Conservation (phyloP, 441 rosid genomes). For the Bocquillonia castaneifolia region DNA sequence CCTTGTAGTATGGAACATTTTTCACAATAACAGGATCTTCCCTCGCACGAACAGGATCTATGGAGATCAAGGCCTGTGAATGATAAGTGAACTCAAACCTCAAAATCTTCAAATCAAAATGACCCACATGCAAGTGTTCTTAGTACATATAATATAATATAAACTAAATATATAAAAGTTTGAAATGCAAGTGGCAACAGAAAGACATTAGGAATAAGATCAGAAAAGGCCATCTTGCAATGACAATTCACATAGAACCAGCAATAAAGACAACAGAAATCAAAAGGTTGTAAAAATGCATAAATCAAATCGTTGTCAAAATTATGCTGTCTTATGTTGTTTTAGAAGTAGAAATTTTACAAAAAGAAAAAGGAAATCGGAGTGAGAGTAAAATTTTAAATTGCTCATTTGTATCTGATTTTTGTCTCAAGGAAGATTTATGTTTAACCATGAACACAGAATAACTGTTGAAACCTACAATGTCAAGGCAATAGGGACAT, state of each 20-base stretch:
- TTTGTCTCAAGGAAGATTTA: not conserved
- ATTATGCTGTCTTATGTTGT: not conserved
- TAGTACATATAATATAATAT: not conserved
- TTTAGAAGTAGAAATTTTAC: not conserved
- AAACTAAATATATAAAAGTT: constrained; percentile 4
- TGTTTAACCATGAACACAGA: not conserved
- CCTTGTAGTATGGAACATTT: constrained; percentile 75
- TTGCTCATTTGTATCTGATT: not conserved
- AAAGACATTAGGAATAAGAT: not conserved
- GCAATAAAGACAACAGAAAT: not conserved
- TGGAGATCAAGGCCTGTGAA: constrained; percentile 64
- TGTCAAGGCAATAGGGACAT: not conserved
- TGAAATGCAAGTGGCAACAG: constrained; percentile 1
- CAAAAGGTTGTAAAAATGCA: not conserved
- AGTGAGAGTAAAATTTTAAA: too few relatives aligned
- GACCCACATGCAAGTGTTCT: not conserved
- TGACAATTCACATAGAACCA: not conserved
- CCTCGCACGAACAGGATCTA: constrained; percentile 77
- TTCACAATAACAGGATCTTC: constrained; percentile 77
- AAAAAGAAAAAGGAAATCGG: too few relatives aligned
- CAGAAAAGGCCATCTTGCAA: not conserved
- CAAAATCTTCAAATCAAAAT: not conserved
- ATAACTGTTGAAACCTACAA: not conserved
- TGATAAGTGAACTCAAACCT: not conserved
- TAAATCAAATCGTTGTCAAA: too few relatives aligned